Conservation (phyloP, 2,329 filamentous ascomycete species). For the Diaporthe sp. region DNA sequence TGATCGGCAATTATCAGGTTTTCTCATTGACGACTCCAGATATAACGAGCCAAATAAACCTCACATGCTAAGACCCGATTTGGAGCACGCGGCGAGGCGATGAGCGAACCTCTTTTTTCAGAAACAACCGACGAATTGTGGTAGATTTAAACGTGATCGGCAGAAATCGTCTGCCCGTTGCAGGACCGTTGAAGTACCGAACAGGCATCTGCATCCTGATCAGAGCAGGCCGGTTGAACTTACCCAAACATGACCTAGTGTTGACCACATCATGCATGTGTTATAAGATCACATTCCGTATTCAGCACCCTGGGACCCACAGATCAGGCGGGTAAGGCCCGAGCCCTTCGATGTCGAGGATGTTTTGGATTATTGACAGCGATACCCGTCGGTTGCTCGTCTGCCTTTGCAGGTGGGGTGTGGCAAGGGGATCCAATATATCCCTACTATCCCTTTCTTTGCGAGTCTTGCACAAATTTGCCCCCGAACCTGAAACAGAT, state of each 20-base stretch:
- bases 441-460: not conserved
- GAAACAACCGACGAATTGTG: no score
- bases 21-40: not conserved
- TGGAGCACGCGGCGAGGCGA: not conserved
- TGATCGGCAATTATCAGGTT: not conserved
- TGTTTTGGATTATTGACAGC: not conserved
- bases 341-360: not conserved
- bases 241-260: constrained; percentile 3
- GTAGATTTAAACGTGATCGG: not conserved
- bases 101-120: not conserved
- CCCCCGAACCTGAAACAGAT: not conserved
- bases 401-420: not conserved
- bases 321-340: not conserved
- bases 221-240: not conserved
- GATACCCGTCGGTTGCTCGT: not conserved
- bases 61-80: not conserved
- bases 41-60: not conserved
- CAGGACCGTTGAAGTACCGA: not conserved
- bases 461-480: not conserved
- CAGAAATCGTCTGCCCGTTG: not conserved
- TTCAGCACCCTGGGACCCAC: not conserved
- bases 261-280: constrained; percentile 10
- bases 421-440: not conserved
- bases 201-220: constrained; percentile 3
- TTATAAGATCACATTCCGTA: not conserved